Percentiles rank a stretch among this genome's conserved stretches.
Conservation (phyloP, 352 stramenopile genomes). For the Pythium sp. region DNA sequence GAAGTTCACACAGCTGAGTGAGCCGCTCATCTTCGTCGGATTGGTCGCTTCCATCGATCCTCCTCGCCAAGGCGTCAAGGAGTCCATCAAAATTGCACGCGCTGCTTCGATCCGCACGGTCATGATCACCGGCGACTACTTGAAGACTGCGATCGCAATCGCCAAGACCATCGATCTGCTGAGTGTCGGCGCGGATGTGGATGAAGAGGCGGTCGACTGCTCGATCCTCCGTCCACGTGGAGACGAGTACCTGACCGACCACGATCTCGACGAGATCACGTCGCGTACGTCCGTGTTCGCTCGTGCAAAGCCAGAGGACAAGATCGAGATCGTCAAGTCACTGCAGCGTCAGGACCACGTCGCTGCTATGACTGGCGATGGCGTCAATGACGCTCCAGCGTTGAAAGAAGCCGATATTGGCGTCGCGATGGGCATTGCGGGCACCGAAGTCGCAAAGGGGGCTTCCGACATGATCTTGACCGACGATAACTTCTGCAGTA, state of each 20-base stretch:
- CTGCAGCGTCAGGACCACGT: slow-evolving; percentile 16
- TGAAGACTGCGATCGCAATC: slow-evolving; percentile 91
- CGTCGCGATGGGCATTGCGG: slow-evolving; percentile 96
- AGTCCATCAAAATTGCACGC: slow-evolving; percentile 34
- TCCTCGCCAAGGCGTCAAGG: slow-evolving; percentile 30
- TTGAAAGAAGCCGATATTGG: slow-evolving; percentile 12
- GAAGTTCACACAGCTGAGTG: slow-evolving; percentile 27
- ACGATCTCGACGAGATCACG: slow-evolving; percentile 18
- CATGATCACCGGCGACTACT: slow-evolving; percentile 91
- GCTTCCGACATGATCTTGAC: slow-evolving; percentile 98
- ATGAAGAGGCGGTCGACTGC: slow-evolving; percentile 15
- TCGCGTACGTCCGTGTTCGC: slow-evolving; percentile 10
- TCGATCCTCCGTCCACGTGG: slow-evolving; percentile 12
- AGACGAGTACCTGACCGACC: slow-evolving; percentile 13
- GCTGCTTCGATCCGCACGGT: slow-evolving; percentile 42
- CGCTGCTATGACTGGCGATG: slow-evolving; percentile 96
- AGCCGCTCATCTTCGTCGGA: slow-evolving; percentile 82
- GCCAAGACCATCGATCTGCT: slow-evolving; percentile 85
- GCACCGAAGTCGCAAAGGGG: slow-evolving; percentile 97
- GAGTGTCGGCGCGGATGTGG: slow-evolving; percentile 13
- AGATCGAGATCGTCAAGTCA: slow-evolving; percentile 18
- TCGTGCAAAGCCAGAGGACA: slow-evolving; percentile 13
- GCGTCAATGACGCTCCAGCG: slow-evolving; percentile 98
- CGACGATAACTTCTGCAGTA: slow-evolving; percentile 98
- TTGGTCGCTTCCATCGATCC: slow-evolving; percentile 84